Evolutionary conservation across 2,329 filamentous ascomycete species (phyloP), one percentile per base, ranked within the genome.

Genomic region (Fusarium sp.): DNA sequence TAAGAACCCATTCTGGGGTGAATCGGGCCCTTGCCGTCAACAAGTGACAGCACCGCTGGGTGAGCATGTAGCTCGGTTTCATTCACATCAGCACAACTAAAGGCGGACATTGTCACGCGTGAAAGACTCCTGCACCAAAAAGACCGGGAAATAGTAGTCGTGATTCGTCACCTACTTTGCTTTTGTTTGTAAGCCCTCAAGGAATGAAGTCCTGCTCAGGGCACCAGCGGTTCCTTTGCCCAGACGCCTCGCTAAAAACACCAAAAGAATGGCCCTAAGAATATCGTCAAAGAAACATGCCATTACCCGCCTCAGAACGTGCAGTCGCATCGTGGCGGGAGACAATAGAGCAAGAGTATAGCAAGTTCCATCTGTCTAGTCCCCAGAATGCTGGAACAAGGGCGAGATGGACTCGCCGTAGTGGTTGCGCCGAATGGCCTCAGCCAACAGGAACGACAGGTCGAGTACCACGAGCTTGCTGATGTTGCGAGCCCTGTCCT

Each of bases 371-470:
- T 56, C 62, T 57, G 58, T 68, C 79, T 81, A 87, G 78, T 90
- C 85, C 67, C 81, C 80, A 71, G 87, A 86, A 72, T 90, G 89
- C 77, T 91, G 90, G 79, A 92, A 93, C 66, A 92, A 77, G 33
- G 83, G 84, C 67, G 85, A 88, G 76, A 93, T 91, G 69, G 91
- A 90, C 83, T 97, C 95, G 80, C 96, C 96, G 77, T 98, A 96
- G 80, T 99, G 95, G 78, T 98, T 98, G 75, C 96, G 89, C 74
- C 96, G 88, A 73, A 99, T 98, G 55, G 94, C 93, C 81, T 99
- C 96, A 4, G 93, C 89, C 40, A 99, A 84, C 56, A 99, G 84
- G 77, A 90, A 92, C 25, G 94, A 96, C 14, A 99, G 86, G 76
- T 97, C 94, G 63, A 99, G 87, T 33, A 97, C 87, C 61, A 96